phyloP scores from a whole-genome alignment of 345 rosid species.

The Sonneratia alba region DNA sequence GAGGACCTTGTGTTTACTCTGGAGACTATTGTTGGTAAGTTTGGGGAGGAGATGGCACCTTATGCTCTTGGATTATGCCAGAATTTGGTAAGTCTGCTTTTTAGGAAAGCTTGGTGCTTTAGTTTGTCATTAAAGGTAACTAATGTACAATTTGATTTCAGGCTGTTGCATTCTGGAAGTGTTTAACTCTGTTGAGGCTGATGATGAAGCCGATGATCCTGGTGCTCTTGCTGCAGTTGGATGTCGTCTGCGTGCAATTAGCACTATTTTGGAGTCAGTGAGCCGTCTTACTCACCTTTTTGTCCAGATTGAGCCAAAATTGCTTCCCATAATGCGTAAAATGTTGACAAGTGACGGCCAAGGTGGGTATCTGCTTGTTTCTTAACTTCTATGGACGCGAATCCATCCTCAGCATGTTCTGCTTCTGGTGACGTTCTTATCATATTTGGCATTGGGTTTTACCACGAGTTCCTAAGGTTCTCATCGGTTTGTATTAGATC shows the following conservation, averaged over 20 bases:
- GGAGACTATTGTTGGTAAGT: constrained; percentile 89
- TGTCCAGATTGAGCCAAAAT: constrained; percentile 73
- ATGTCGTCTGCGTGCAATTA: constrained; percentile 90
- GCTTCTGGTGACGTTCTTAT: too few species aligned
- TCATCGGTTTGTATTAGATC: too few species aligned
- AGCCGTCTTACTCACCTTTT: constrained; percentile 87
- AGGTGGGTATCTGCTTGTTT: constrained; percentile 31
- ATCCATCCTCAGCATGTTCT: background rate
- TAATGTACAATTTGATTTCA: constrained; percentile 16
- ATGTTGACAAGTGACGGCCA: constrained; percentile 97
- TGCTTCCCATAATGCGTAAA: constrained; percentile 86
- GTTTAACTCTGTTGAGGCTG: constrained; percentile 83
- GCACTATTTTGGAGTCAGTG: constrained; percentile 91
- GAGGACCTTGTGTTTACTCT: constrained; percentile 89
- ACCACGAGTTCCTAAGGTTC: too few species aligned
- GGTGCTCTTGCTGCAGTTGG: constrained; percentile 97
- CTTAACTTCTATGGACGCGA: background rate
- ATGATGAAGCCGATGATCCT: constrained; percentile 71
- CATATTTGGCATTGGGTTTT: too few species aligned
- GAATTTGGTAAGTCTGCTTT: constrained; percentile 48
- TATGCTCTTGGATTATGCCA: constrained; percentile 90
- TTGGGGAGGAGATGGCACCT: constrained; percentile 98
- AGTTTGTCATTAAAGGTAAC: constrained; percentile 1
- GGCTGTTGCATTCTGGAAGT: constrained; percentile 97
- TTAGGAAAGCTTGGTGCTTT: background rate